A percentile compares a stretch with the other conserved stretches of the same genome.
Conservation (phyloP, 2,329 filamentous ascomycete genomes). For the Pyrenochaeta sp. region DNA sequence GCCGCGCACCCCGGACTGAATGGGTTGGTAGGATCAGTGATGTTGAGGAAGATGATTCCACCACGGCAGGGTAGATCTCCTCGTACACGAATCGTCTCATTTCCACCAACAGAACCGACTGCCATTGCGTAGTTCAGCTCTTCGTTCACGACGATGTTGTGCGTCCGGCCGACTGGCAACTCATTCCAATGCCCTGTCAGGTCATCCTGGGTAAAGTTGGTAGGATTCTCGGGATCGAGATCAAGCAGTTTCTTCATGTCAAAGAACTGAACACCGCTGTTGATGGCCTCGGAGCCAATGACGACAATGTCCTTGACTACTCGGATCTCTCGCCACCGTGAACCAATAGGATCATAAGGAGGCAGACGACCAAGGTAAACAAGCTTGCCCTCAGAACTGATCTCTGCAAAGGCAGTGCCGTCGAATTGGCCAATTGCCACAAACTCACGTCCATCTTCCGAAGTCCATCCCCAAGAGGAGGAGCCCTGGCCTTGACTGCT, state of each 20-base stretch:
- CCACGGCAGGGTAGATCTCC: constrained; percentile 51
- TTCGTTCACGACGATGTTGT: constrained; percentile 44
- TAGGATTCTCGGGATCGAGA: constrained; percentile 30
- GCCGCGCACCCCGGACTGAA: constrained; percentile 60
- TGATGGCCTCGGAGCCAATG: constrained; percentile 45
- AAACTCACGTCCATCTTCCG: constrained; percentile 60
- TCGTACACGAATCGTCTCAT: constrained; percentile 33
- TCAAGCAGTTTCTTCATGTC: constrained; percentile 60
- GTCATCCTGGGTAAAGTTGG: constrained; percentile 33
- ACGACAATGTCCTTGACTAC: constrained; percentile 47
- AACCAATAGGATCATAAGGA: constrained; percentile 51
- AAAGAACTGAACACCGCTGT: constrained; percentile 66
- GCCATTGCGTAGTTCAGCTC: constrained; percentile 39
- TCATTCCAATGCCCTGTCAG: constrained; percentile 35
- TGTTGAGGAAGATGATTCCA: constrained; percentile 64
- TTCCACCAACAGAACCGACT: constrained; percentile 34
- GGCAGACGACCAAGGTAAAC: constrained; percentile 60
- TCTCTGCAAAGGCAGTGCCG: constrained; percentile 39
- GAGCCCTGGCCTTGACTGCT: constrained; percentile 50
- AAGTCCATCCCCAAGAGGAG: constrained; percentile 61
- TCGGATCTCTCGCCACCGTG: constrained; percentile 60
- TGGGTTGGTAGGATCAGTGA: constrained; percentile 60
- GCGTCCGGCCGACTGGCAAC: constrained; percentile 38
- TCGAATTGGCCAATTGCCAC: constrained; percentile 59
- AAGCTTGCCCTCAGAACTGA: constrained; percentile 57